Evolutionary conservation across 352 stramenopile genomes (phyloP).

Genomic region (Pythium phragmiticola): DNA sequence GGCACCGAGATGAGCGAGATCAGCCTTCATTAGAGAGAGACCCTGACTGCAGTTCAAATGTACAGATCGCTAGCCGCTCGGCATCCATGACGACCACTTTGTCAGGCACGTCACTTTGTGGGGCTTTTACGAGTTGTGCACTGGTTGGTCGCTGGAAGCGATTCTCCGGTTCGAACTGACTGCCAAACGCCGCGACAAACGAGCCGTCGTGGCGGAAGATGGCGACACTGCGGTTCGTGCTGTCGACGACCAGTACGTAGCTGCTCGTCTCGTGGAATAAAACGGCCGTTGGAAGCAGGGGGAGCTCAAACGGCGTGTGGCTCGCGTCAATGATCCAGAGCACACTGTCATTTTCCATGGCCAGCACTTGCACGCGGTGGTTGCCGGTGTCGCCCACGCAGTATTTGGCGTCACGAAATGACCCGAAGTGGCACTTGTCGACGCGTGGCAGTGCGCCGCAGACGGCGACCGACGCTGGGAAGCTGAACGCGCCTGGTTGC

Average conservation of each 20-base stretch:
- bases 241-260: slow-evolving; percentile 47
- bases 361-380: slow-evolving; percentile 53
- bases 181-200: slow-evolving; percentile 50
- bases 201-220: slow-evolving; percentile 47
- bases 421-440: slow-evolving; percentile 50
- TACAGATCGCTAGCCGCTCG: slow-evolving; percentile 35
- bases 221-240: slow-evolving; percentile 39
- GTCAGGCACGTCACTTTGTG: background rate
- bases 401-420: slow-evolving; percentile 46
- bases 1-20: slow-evolving; percentile 30
- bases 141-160: slow-evolving; percentile 39
- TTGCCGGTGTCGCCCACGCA: slow-evolving; percentile 54
- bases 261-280: slow-evolving; percentile 47
- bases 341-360: slow-evolving; percentile 29
- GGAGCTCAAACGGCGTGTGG: slow-evolving; percentile 42
- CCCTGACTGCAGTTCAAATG: slow-evolving; percentile 29
- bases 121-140: background rate
- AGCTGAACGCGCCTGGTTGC: slow-evolving; percentile 42
- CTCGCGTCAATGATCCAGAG: slow-evolving; percentile 29
- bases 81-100: slow-evolving; percentile 30
- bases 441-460: slow-evolving; percentile 34
- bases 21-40: slow-evolving; percentile 22
- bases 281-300: slow-evolving; percentile 39
- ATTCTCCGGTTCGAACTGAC: slow-evolving; percentile 42
- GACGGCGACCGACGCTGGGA: slow-evolving; percentile 44